Conservation (phyloP, 768 basidiomycete species). For the Russula brevipes region DNA sequence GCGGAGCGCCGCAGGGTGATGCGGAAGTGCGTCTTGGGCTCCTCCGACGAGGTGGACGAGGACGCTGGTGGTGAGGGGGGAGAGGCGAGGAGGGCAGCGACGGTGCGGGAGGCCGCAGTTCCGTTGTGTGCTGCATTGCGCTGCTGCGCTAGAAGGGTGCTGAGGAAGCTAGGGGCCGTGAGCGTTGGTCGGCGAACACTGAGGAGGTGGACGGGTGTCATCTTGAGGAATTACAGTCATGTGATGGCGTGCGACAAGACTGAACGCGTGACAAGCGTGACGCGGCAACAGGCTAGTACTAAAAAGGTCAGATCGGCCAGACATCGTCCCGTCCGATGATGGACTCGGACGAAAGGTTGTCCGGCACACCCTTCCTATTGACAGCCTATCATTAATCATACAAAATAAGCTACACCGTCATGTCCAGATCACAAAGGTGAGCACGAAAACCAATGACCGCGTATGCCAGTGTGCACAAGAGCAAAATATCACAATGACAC, state of each 20-base stretch:
- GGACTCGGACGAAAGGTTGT: too few relatives aligned
- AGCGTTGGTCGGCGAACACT: background rate
- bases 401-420: too few relatives aligned
- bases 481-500: background rate
- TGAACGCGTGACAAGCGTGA: too few relatives aligned
- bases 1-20: conserved; percentile 85
- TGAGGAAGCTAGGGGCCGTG: background rate
- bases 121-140: conserved; percentile 3
- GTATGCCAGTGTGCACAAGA: too few relatives aligned
- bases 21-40: conserved; percentile 70
- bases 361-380: too few relatives aligned
- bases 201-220: background rate
- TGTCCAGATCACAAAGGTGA: too few relatives aligned
- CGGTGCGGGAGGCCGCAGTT: conserved; percentile 17
- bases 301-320: too few relatives aligned
- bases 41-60: conserved; percentile 5
- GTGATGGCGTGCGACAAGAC: background rate
- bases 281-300: too few relatives aligned
- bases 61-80: conserved; percentile 6
- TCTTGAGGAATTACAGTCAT: background rate
- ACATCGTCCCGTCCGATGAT: too few relatives aligned
- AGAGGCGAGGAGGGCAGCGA: conserved; percentile 9
- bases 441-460: too few relatives aligned
- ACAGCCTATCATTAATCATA: too few relatives aligned
- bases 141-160: background rate